Evolutionary conservation across 2,329 filamentous ascomycete genomes (phyloP).

Genomic region (Pseudogymnoascus sp.): DNA sequence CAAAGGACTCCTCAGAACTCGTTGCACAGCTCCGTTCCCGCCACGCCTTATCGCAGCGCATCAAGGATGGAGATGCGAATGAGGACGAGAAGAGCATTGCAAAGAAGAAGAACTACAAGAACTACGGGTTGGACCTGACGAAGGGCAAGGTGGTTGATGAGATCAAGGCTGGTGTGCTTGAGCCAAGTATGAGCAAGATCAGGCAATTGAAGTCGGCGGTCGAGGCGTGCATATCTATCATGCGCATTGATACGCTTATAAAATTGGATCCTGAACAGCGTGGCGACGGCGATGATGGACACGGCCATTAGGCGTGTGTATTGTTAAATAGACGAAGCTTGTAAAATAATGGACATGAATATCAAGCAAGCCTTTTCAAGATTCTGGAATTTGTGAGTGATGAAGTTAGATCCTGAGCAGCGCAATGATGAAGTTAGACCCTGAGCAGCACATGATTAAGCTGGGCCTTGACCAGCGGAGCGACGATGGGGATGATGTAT

Average conservation of each 20-base stretch:
- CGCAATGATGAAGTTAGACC: constrained; percentile 77
- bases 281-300: constrained; percentile 67
- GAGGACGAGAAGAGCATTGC: constrained; percentile 85
- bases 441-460: constrained; percentile 76
- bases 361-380: constrained; percentile 1
- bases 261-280: constrained; percentile 89
- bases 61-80: constrained; percentile 72
- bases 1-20: constrained; percentile 91
- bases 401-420: not conserved
- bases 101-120: constrained; percentile 95
- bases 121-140: constrained; percentile 87
- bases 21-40: constrained; percentile 91
- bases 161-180: constrained; percentile 88
- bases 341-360: constrained; percentile 18
- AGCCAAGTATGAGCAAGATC: constrained; percentile 97
- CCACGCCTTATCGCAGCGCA: constrained; percentile 89
- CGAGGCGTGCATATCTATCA: constrained; percentile 96
- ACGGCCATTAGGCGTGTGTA: constrained; percentile 60
- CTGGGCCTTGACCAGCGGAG: constrained; percentile 79
- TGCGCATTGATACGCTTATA: constrained; percentile 98
- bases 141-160: constrained; percentile 89
- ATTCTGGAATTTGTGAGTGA: not conserved
- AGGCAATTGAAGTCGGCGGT: constrained; percentile 97
- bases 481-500: constrained; percentile 68
- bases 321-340: constrained; percentile 18